Base-by-base conservation (phyloP, 1,284 basidiomycete genomes). In the Moesziomyces sp. region DNA sequence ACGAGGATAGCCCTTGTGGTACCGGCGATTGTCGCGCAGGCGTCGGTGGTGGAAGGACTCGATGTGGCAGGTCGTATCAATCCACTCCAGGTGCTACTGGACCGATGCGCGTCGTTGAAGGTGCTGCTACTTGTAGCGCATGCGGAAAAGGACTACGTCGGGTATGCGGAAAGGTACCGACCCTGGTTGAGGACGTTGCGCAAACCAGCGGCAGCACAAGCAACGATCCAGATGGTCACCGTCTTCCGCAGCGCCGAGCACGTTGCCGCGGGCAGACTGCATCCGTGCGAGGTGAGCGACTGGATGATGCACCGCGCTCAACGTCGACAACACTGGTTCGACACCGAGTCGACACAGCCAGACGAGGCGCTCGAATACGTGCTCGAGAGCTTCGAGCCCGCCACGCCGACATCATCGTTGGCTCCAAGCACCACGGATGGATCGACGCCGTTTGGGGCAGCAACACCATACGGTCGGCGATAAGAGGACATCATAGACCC, bases 251-350 rank as follows among this genome's bases (percentile, higher is more conserved):
- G 53, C 18, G 42, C 45, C 10, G 13, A n/a, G 26, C 14, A 13
- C n/a, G 21, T 16, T 49, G 26, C 48, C 42, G 7, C n/a, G 18
- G 18, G 10, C 10, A 54, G 65, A n/a, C 44, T 68, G 6, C 69
- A 72, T 38, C 69, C 69, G n/a, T 61, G 58, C 45, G 61, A 66
- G 21, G 69, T 72, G 18, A 62, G 62, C 49, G 49, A 51, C 5
- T 72, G 69, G 69, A 72, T 66, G 53, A 72, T 72, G 69, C 24
- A 40, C 23, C 63, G 62, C n/a, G 50, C 63, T n/a, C 52, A 52
- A 18, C 45, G 21, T 0, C 46, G 52, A 2, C 13, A 33, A 11
- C 48, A 69, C 33, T 69, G 66, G 66, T 68, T 68, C 23, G 52
- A 62, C 1, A 14, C 6, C 2, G 33, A 18, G 3, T 28, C 26